Base-by-base conservation (phyloP, 371 early-diverging fungal species). In the Mucor velutinosus region DNA sequence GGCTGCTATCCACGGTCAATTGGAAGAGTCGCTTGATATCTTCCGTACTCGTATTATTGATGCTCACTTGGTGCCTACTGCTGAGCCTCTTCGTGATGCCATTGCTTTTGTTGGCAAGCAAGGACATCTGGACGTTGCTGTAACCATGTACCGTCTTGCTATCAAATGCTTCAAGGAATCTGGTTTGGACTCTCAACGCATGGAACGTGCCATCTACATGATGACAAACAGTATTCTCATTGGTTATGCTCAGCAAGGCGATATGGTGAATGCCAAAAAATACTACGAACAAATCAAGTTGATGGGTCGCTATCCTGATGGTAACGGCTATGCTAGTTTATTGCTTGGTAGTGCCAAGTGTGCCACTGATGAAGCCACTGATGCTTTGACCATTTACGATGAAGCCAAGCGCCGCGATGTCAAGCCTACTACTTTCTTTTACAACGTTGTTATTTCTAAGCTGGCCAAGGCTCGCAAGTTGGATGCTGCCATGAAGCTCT, bases 361-460 rank as follows among this genome's bases (percentile, higher is more conserved):
- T 30, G 80, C 86, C 2, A 77, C 80, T 0, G 88, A 89, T 64
- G 89, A 86, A 53, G 82, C 86, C 0, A 68, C 78, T 10, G 86
- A 85, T 61, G 87, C 88, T 0, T 69, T 89, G 33, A 65, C 77
- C 15, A 87, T 89, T 32, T 81, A 87, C 55, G 85, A 86, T 30
- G 89, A 89, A 76, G 87, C 86, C 65, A 87, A 87, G 60, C 78
- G 83, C 11, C 83, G 82, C 53, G 74, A 83, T 67, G 82, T 87
- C 45, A 85, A 84, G 71, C 87, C 86, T 7, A 87, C 84, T 7
- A 83, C 86, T 43, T 89, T 87, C 55, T 87, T 89, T 61, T 89
- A 87, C 67, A 89, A 89, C 64, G 89, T 89, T 14, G 77, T 89
- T 15, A 87, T 89, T 19, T 86, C 86, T 62, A 87, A 87, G 66